phyloP scores from a whole-genome alignment of 1,139 yeast species.

The Hemisphaericaspora xylanilytica region DNA sequence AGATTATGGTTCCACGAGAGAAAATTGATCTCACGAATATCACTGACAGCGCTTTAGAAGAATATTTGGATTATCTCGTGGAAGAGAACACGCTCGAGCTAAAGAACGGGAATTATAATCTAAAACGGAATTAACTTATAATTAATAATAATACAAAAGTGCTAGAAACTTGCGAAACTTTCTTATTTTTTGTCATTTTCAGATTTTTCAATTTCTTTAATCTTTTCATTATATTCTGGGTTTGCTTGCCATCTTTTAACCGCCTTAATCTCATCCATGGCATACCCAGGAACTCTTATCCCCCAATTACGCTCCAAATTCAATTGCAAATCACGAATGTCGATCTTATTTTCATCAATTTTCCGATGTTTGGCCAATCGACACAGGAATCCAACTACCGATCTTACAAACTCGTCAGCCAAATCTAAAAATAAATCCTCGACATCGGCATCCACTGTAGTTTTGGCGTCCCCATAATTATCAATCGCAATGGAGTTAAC shows the following conservation, averaged over 20 bases:
- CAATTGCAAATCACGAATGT: conserved; percentile 84
- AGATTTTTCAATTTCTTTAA: conserved; percentile 14
- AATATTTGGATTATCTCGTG: conserved; percentile 19
- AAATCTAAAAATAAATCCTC: conserved; percentile 86
- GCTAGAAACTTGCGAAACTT: conserved; percentile 1
- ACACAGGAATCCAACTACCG: conserved; percentile 91
- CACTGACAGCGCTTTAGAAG: conserved; percentile 8
- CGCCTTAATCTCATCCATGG: conserved; percentile 85
- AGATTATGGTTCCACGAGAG: conserved; percentile 13
- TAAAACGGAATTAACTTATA: conserved; percentile 6
- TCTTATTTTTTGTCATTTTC: conserved; percentile 5
- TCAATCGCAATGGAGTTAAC: conserved; percentile 80
- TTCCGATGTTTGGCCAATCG: conserved; percentile 92
- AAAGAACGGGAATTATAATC: conserved; percentile 18
- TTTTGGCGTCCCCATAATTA: conserved; percentile 78
- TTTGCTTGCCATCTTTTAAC: conserved; percentile 82
- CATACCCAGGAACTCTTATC: conserved; percentile 88
- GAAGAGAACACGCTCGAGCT: conserved; percentile 16
- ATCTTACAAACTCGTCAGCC: conserved; percentile 92
- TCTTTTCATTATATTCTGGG: conserved; percentile 65
- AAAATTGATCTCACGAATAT: conserved; percentile 9
- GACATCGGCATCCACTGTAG: conserved; percentile 93
- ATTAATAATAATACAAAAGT: background rate
- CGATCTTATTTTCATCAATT: conserved; percentile 65
- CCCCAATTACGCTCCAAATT: conserved; percentile 96